Evolutionary conservation across 768 basidiomycete species (phyloP), one percentile per base, ranked within the genome.

Genomic region (Trametes maxima): DNA sequence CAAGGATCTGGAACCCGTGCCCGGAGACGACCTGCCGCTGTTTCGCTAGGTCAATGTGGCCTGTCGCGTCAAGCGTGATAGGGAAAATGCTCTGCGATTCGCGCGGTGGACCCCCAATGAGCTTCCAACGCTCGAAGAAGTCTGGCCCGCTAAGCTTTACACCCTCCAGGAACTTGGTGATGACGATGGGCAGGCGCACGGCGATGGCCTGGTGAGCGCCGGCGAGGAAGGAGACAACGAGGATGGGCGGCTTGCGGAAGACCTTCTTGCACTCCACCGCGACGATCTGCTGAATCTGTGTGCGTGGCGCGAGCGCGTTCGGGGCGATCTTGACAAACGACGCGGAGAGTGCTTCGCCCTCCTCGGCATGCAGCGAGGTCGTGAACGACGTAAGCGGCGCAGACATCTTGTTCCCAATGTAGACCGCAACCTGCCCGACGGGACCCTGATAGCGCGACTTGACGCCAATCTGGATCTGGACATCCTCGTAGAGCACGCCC

Each of bases 41-140:
- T 70, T 83, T 89, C 13, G 78, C 79, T 11, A 89, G 67, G 71
- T 98, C 92, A 44, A 98, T 78, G 60, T 90, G 85, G 11, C 92
- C 92, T 10, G 77, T 71, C 16, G 77, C 77, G 45, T 84, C 85
- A 22, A 97, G 77, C 35, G 77, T 72, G 60, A 98, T 87, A 0
- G 94, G 88, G 75, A 97, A 97, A 56, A 99, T 81, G 48, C 76
- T 73, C 72, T 99, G 97, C 25, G 90, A 85, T 77, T 99, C 97
- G 51, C 95, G 84, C 28, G 97, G 97, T 13, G 94, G 81, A 1
- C 97, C 97, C 7, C 97, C 97, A 53, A 98, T 98, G 67, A 97
- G 77, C 74, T 94, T 95, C 97, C 97, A 99, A 53, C 97, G 81
- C 74, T 98, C 95, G 75, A 98, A 99, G 82, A 98, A 99, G 67